Base-by-base conservation (phyloP, 805 yeast species). In the Candida dendrica region DNA sequence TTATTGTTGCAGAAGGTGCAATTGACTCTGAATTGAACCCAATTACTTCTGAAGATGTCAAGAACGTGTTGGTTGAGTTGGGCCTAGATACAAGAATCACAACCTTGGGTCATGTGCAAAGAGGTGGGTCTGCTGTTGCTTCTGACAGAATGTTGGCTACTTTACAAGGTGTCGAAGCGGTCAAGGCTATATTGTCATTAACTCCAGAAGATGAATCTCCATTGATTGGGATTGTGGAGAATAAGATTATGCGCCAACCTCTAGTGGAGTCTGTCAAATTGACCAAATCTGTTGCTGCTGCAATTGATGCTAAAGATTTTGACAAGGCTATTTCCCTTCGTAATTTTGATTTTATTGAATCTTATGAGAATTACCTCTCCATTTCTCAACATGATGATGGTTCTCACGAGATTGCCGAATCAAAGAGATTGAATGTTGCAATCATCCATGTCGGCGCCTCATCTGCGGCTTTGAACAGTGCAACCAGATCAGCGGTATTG, bases 51-150 rank as follows among this genome's bases (percentile, higher is more conserved):
- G 79, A 79, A 29, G 79, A 79, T 48, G 98, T 93, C 45, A 82
- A 84, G 64, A 79, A 87, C 40, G 93, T 83, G 15, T 71, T 93
- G 45, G 86, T 85, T 37, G 81, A 81, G 42, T 68, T 93, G 47
- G 96, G 96, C 11, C 74, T 93, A 42, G 98, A 93, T 61, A 91
- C 98, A 5, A 80, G 98, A 63, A 82, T 91, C 55, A 93, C 98
- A 34, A 87, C 95, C 11, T 72, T 93, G 53, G 98, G 98, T 42
- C 98, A 93, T 63, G 97, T 93, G 42, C 98, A 93, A 72, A 79
- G 98, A 67, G 98, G 98, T 69, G 98, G 98, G 64, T 78, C 95
- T 37, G 97, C 98, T 19, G 96, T 90, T 42, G 97, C 98, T 2
- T 87, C 75, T 55, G 98, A 93, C 63, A 78, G 98, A 60, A 65